phyloP scores from a whole-genome alignment of 2,329 filamentous ascomycete genomes.

The Coniella lustricola region DNA sequence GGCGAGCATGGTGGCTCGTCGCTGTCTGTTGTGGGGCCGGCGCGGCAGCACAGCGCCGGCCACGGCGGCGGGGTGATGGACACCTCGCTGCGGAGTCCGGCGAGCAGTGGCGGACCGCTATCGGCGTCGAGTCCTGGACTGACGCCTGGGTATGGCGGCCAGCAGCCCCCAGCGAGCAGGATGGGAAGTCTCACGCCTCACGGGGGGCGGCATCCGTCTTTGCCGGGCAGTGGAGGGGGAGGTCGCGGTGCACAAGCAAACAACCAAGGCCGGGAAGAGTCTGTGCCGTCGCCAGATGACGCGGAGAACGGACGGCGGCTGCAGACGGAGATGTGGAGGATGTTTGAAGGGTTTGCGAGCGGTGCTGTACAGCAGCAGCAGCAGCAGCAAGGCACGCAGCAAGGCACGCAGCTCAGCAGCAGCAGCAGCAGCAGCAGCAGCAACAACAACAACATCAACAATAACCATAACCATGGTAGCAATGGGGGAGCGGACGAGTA shows the following conservation, averaged over 20 bases:
- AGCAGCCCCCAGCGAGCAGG: conserved; percentile 1
- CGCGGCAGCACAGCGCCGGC: conserved; percentile 28
- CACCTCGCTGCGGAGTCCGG: conserved; percentile 4
- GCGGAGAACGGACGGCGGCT: conserved; percentile 40
- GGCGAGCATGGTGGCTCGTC: conserved; percentile 31
- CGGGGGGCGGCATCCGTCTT: conserved; percentile 1
- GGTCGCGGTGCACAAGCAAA: not conserved
- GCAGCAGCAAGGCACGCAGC: not conserved
- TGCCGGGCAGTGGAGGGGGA: not conserved
- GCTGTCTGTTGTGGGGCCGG: conserved; percentile 49
- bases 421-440: too few relatives aligned
- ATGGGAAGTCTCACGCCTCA: conserved; percentile 14
- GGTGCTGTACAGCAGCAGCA: conserved; percentile 18
- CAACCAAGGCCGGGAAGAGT: not conserved
- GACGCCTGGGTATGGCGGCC: not conserved
- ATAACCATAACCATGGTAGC: too few relatives aligned
- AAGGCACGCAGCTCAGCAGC: not conserved
- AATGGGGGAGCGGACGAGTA: conserved; percentile 3
- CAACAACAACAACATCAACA: too few relatives aligned
- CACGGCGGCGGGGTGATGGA: not conserved
- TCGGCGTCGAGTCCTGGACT: conserved; percentile 10
- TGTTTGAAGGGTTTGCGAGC: conserved; percentile 34
- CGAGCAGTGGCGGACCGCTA: conserved; percentile 8
- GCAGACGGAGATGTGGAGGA: conserved; percentile 46
- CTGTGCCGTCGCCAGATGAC: conserved; percentile 2